These are phyloP conservation scores for Astragalus membranaceus DNA, from an alignment of 306 rosid species.

Conservation along the genomic window DNA sequence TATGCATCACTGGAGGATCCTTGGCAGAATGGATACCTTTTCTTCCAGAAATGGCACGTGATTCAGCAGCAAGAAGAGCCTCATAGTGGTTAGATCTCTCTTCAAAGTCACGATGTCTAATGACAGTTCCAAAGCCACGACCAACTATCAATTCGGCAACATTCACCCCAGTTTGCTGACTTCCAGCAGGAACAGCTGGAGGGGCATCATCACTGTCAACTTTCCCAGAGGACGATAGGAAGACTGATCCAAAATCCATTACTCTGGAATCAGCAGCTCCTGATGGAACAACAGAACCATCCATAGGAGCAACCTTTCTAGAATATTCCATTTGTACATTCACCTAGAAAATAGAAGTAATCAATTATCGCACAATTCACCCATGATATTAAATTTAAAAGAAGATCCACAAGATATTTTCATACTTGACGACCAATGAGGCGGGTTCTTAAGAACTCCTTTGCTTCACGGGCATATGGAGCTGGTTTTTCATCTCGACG, in stretches of 20 bases:
- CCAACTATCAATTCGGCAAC: constrained; percentile 64
- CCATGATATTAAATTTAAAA: constrained; percentile 10
- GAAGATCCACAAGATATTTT: constrained; percentile 5
- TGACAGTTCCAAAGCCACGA: constrained; percentile 92
- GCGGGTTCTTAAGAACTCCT: constrained; percentile 88
- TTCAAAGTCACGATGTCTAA: constrained; percentile 95
- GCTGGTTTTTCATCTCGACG: constrained; percentile 97
- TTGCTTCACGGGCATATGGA: constrained; percentile 98
- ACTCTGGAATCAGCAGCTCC: constrained; percentile 70
- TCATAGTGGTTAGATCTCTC: constrained; percentile 92
- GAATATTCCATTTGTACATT: constrained; percentile 97
- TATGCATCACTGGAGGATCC: constrained; percentile 96
- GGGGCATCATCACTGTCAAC: constrained; percentile 63
- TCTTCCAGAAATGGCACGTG: constrained; percentile 73
- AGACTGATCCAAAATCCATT: constrained; percentile 97
- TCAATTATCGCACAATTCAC: constrained; percentile 3
- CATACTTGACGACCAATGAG: constrained; percentile 88
- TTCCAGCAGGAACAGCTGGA: constrained; percentile 40
- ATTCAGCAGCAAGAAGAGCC: constrained; percentile 92
- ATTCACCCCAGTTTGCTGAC: constrained; percentile 62
- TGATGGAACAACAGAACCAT: constrained; percentile 48
- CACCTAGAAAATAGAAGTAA: constrained; percentile 47
- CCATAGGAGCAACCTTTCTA: constrained; percentile 57
- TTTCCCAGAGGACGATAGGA: constrained; percentile 49
- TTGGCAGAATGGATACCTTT: constrained; percentile 89